phyloP scores from a whole-genome alignment of 257 asterid species.

The Solanum pimpinellifolium region DNA sequence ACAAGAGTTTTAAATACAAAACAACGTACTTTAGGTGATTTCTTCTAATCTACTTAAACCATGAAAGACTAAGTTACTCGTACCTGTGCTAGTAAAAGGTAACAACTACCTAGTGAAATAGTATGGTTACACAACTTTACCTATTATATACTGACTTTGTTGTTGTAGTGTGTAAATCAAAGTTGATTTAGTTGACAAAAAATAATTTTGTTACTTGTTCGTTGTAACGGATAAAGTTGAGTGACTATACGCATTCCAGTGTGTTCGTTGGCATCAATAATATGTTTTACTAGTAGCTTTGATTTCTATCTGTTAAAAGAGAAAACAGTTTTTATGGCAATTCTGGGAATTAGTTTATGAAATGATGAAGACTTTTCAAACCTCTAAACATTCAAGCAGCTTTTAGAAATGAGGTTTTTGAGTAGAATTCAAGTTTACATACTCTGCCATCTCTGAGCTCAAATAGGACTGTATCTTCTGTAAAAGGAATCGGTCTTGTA shows the following conservation, averaged over 20 bases:
- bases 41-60: not conserved
- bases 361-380: not conserved
- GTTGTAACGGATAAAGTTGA: not conserved
- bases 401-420: not conserved
- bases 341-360: not conserved
- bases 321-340: not conserved
- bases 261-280: not conserved
- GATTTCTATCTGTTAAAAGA: not conserved
- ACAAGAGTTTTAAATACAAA: not conserved
- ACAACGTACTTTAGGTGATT: not conserved
- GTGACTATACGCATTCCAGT: not conserved
- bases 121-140: not conserved
- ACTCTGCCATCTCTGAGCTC: conserved; percentile 84
- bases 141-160: not conserved
- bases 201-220: not conserved
- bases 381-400: not conserved
- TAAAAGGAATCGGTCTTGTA: conserved; percentile 59
- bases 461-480: conserved; percentile 57
- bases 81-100: not conserved
- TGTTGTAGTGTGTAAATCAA: not conserved
- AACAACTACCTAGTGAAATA: not conserved
- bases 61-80: not conserved
- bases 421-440: conserved; percentile 17
- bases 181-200: not conserved
- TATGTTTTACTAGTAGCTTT: not conserved